These are phyloP conservation scores for Candida sp. DNA, from an alignment of 1,139 yeast species.

Conservation along the genomic window DNA sequence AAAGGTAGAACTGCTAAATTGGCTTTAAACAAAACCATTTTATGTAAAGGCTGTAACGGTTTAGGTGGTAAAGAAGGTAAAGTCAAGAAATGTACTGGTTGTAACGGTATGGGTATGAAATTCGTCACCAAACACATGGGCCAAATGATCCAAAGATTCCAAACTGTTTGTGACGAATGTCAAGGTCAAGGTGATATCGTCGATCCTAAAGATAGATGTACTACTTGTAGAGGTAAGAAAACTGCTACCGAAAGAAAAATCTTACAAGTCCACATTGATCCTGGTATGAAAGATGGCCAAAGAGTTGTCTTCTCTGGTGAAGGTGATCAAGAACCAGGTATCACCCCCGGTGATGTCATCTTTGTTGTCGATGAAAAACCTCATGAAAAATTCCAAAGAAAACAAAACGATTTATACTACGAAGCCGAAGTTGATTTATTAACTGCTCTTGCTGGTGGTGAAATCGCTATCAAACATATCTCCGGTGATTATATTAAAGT, in stretches of 20 bases:
- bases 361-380: constrained; percentile 89
- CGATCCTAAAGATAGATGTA: constrained; percentile 88
- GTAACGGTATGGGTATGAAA: constrained; percentile 90
- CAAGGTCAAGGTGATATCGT: constrained; percentile 89
- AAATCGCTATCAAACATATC: constrained; percentile 78
- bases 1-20: constrained; percentile 94
- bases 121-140: constrained; percentile 99
- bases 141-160: constrained; percentile 98
- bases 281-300: constrained; percentile 97
- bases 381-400: constrained; percentile 77
- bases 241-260: constrained; percentile 86
- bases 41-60: constrained; percentile 90
- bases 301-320: constrained; percentile 89
- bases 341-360: constrained; percentile 95
- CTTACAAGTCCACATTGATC: constrained; percentile 90
- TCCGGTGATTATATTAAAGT: constrained; percentile 88
- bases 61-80: constrained; percentile 95
- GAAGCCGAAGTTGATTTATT: constrained; percentile 87
- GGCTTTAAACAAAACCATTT: constrained; percentile 87
- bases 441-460: constrained; percentile 97
- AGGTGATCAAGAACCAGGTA: constrained; percentile 97
- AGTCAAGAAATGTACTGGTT: constrained; percentile 80
- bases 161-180: constrained; percentile 91
- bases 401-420: constrained; percentile 83
- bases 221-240: constrained; percentile 85